phyloP scores from a whole-genome alignment of 805 yeast species.

The Candida awuae region DNA sequence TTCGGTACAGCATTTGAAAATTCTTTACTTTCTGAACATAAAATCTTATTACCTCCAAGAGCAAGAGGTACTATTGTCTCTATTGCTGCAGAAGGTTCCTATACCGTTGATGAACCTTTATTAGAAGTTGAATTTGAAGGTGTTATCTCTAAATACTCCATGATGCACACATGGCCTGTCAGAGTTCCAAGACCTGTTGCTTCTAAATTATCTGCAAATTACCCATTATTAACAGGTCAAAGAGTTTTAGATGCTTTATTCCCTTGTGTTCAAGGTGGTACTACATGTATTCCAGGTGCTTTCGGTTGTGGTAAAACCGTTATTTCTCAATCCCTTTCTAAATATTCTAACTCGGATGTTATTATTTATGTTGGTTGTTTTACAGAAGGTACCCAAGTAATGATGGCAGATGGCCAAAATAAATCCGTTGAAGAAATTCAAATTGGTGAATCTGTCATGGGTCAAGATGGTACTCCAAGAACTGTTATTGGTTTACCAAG shows the following conservation, averaged over 20 bases:
- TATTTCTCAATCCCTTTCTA: conserved; percentile 59
- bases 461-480: conserved; percentile 13
- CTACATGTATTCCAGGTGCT: conserved; percentile 99
- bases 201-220: conserved; percentile 85
- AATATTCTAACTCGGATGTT: conserved; percentile 94
- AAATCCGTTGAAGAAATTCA: conserved; percentile 2
- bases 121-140: conserved; percentile 95
- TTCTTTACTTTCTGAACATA: conserved; percentile 86
- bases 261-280: conserved; percentile 99
- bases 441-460: conserved; percentile 8
- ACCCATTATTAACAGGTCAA: conserved; percentile 96
- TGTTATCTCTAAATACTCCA: conserved; percentile 65
- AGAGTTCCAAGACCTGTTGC: conserved; percentile 99
- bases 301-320: conserved; percentile 89
- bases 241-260: conserved; percentile 95
- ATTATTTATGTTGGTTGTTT: conserved; percentile 84
- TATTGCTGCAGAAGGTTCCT: conserved; percentile 84
- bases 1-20: conserved; percentile 92
- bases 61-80: conserved; percentile 95
- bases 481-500: conserved; percentile 38
- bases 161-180: conserved; percentile 99
- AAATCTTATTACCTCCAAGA: conserved; percentile 92
- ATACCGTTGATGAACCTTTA: conserved; percentile 81
- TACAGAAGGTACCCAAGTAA: conserved; percentile 23
- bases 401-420: conserved; percentile 36